Base-by-base conservation (phyloP, 345 rosid species). In the Ceriops zippeliana region DNA sequence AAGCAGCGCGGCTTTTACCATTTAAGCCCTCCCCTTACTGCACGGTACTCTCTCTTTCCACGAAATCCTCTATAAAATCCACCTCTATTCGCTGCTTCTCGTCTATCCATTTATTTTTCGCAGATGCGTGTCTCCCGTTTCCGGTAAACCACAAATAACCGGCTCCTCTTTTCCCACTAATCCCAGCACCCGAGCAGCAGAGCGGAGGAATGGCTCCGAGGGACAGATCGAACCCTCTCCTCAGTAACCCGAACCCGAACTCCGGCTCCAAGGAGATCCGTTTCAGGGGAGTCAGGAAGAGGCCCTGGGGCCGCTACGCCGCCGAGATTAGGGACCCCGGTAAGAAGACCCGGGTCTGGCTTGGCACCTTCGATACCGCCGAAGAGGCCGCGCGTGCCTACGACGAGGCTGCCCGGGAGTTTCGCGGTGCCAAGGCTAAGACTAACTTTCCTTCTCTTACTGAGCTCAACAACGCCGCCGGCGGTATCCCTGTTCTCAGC, bases 301-400 rank as follows among this genome's bases (percentile, higher is more conserved):
- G 98, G 42, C 98, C 97, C 0, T 93, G 98, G 97, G 97, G 98
- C 9, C 89, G 92, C 11, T 93, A 90, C 65, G 97, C 98, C 8
- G 96, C 98, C 49, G 98, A 93, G 93, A 93, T 93, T 83, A 86
- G 98, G 13, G 97, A 93, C 81, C 97, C 97, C 0, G 89, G 89
- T 4, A 93, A 87, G 86, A 90, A 90, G 71, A 83, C 93, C n/a
- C 86, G 98, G 0, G 96, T 90, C 58, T 93, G 98, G 98, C 90
- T 93, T 5, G 97, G 98, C 6, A 90, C 98, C 20, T 93, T 87
- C 24, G 93, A 89, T 46, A 93, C 98, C 0, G 96, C 98, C 0
- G 96, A 85, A 46, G 93, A 93, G 35, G 98, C 98, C 1, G 97
- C 97, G 83, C 92, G 92, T 69, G 98, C 98, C 5, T 93, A 93